Percentiles rank a stretch among this genome's conserved stretches.
Evolutionary conservation across 768 basidiomycete species (phyloP).

Genomic region (Macrolepiota dolichaula): DNA sequence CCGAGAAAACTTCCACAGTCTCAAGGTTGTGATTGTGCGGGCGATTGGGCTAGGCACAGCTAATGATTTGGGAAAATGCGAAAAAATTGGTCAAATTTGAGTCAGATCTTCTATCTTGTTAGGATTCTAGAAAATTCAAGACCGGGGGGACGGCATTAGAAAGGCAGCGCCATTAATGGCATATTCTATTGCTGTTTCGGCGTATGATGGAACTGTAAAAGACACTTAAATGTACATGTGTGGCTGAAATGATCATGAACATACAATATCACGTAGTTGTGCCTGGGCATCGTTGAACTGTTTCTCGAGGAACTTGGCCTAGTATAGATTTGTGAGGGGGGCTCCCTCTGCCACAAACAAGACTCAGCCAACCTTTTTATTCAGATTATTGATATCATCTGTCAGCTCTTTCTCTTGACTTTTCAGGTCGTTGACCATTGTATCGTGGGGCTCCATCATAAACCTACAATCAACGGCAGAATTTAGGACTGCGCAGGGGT

Average conservation of each 20-base stretch:
- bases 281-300: constrained; percentile 88
- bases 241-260: constrained; percentile 18
- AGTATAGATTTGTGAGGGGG: not conserved
- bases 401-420: constrained; percentile 76
- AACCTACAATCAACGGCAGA: constrained; percentile 76
- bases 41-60: not conserved
- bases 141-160: not conserved
- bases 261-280: constrained; percentile 82
- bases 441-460: constrained; percentile 75
- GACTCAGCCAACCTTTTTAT: constrained; percentile 68
- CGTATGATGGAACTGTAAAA: constrained; percentile 53
- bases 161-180: not conserved
- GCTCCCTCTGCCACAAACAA: not conserved
- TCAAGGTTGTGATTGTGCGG: not conserved
- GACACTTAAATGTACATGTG: not conserved
- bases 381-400: constrained; percentile 78
- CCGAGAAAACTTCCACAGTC: not conserved
- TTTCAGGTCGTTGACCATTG: constrained; percentile 77
- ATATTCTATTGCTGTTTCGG: constrained; percentile 32
- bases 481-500: not conserved
- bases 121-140: not conserved
- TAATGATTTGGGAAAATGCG: not conserved
- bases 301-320: constrained; percentile 92
- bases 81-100: not conserved
- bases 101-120: not conserved